Evolutionary conservation across 176 grass and related monocot species (phyloP).

Genomic region (Dactylis glomerata): DNA sequence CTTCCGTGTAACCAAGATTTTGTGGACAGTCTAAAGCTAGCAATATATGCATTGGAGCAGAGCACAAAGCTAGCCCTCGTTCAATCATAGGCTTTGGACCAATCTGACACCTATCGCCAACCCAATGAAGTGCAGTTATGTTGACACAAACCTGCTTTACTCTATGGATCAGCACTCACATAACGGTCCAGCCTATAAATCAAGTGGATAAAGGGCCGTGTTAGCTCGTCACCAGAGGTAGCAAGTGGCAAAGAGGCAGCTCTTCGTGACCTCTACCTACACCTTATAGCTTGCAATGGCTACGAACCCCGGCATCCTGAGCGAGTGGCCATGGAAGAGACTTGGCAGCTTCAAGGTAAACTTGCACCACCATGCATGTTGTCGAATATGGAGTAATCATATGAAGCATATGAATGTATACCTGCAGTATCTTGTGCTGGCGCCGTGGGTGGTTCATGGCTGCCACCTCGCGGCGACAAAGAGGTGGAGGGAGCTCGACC

Average conservation of each 20-base stretch:
- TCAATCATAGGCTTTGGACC: not conserved
- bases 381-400: not conserved
- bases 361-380: not conserved
- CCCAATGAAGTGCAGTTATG: conserved; percentile 8
- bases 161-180: not conserved
- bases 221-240: not conserved
- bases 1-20: not conserved
- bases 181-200: not conserved
- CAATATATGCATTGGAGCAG: not conserved
- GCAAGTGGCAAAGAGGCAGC: not conserved
- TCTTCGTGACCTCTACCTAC: too few relatives aligned
- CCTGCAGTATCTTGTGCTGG: conserved; percentile 59
- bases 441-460: conserved; percentile 59
- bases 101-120: not conserved
- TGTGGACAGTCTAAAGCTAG: not conserved
- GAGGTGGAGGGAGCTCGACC: conserved; percentile 35
- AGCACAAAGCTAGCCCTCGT: not conserved
- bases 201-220: not conserved
- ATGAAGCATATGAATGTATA: not conserved
- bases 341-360: conserved; percentile 92
- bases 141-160: not conserved
- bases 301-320: conserved; percentile 80
- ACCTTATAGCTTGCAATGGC: conserved; percentile 43
- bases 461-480: conserved; percentile 27
- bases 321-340: conserved; percentile 88